phyloP scores from a whole-genome alignment of 257 asterid species.

The Nicotiana tabacum region DNA sequence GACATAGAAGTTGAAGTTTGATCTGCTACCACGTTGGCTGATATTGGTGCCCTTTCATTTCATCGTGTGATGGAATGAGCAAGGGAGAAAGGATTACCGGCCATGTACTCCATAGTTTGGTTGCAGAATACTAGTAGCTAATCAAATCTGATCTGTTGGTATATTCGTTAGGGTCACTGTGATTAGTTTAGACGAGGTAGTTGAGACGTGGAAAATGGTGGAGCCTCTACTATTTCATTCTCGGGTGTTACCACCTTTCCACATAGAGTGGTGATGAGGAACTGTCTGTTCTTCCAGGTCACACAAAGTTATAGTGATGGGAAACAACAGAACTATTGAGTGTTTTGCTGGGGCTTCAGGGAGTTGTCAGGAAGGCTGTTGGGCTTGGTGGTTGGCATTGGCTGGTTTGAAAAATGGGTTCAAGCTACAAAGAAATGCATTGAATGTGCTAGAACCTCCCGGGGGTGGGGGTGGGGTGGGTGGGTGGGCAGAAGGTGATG shows the following conservation, averaged over 20 bases:
- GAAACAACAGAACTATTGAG: constrained; percentile 88
- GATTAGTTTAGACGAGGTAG: neutral
- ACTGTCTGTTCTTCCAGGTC: constrained; percentile 83
- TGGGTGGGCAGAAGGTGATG: constrained; percentile 38
- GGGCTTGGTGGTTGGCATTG: constrained; percentile 98
- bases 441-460: constrained; percentile 71
- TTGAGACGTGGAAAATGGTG: constrained; percentile 34
- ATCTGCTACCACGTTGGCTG: neutral
- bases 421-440: constrained; percentile 87
- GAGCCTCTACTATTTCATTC: constrained; percentile 56
- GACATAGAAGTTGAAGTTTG: constrained; percentile 5
- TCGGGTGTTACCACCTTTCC: constrained; percentile 57
- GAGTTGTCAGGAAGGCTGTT: constrained; percentile 91
- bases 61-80: neutral
- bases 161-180: neutral
- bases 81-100: constrained; percentile 14
- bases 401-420: constrained; percentile 93
- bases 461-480: constrained; percentile 5
- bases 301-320: constrained; percentile 88
- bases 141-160: constrained; percentile 17
- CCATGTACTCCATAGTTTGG: constrained; percentile 11
- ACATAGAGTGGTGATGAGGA: constrained; percentile 79
- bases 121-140: constrained; percentile 7
- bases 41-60: neutral
- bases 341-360: constrained; percentile 87